phyloP scores from a whole-genome alignment of 495 filamentous ascomycete species.

The Amorphotheca resinae region DNA sequence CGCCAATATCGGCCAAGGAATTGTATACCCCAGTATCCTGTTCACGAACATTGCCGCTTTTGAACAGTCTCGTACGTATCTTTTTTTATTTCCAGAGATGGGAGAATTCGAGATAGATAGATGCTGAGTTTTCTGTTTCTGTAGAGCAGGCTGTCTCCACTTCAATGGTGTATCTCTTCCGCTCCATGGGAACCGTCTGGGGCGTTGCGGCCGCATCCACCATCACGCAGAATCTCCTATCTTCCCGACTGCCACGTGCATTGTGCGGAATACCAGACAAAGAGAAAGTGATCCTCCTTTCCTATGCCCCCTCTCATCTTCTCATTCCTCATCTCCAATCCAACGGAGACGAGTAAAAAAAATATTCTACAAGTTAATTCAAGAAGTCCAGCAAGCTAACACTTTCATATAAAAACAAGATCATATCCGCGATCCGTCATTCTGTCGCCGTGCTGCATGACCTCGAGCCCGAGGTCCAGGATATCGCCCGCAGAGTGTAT shows the following conservation, averaged over 20 bases:
- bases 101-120: constrained; percentile 6
- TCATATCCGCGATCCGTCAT: constrained; percentile 49
- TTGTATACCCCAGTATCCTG: constrained; percentile 49
- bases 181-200: constrained; percentile 50
- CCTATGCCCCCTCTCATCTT: constrained; percentile 20
- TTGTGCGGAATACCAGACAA: constrained; percentile 51
- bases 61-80: constrained; percentile 41
- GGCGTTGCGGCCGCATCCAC: constrained; percentile 51
- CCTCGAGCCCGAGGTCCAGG: constrained; percentile 45
- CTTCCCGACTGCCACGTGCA: constrained; percentile 39
- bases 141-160: constrained; percentile 52
- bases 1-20: constrained; percentile 50
- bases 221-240: constrained; percentile 52
- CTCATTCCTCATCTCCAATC: neutral
- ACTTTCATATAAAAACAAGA: constrained; percentile 21
- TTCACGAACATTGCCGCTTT: constrained; percentile 53
- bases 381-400: neutral
- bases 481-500: constrained; percentile 46
- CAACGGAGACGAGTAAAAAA: neutral
- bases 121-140: no score
- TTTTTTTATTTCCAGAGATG: neutral
- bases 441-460: constrained; percentile 41
- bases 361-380: neutral
- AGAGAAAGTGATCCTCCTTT: constrained; percentile 48
- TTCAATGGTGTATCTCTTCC: constrained; percentile 50